Base-by-base conservation (phyloP, 164 flowering plant species). In the Chloranthus sessilifolius region DNA sequence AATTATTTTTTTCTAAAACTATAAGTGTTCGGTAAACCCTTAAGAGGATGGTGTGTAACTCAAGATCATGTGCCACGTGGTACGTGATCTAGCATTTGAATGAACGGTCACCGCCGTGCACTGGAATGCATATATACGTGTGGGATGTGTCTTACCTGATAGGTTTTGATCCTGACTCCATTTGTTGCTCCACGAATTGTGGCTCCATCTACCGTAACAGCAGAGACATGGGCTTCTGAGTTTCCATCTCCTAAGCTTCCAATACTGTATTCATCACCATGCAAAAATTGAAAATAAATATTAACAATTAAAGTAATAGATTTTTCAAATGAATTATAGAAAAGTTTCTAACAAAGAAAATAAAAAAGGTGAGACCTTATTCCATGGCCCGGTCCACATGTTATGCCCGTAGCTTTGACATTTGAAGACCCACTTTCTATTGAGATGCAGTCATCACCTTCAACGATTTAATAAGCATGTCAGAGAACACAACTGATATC, bases 341-440 rank as follows among this genome's bases (percentile, higher is more conserved):
- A 37, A 51, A 36, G 12, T 7, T 16, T 29, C n/a, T n/a, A n/a
- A n/a, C 16, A 17, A 1, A 14, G 27, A 14, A 53, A 20, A 17
- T 41, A 1, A 0, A 27, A 15, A 15, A 53, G 23, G 1, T 28
- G 6, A 40, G 11, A 81, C 84, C 88, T 81, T 59, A 81, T 79
- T 23, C 88, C 84, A 64, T 81, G 88, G 25, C 88, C 88, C 19
- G 88, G 88, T 28, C 85, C 88, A 51, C 85, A 82, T 0, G 52
- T 61, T 21, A 79, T 73, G 20, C 61, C 63, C 5, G 37, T 55
- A 16, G 70, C 75, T 43, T 39, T 61, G 19, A 73, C 64, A 33
- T 56, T 69, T 49, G 49, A 22, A 14, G 81, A 67, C 27, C 75
- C 85, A 43, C 58, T 64, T 20, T 50, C 79, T 16, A 77, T 74